Base-by-base conservation (phyloP, 225 moss, liverwort and hornwort species). In the Sphagnum tenellum region DNA sequence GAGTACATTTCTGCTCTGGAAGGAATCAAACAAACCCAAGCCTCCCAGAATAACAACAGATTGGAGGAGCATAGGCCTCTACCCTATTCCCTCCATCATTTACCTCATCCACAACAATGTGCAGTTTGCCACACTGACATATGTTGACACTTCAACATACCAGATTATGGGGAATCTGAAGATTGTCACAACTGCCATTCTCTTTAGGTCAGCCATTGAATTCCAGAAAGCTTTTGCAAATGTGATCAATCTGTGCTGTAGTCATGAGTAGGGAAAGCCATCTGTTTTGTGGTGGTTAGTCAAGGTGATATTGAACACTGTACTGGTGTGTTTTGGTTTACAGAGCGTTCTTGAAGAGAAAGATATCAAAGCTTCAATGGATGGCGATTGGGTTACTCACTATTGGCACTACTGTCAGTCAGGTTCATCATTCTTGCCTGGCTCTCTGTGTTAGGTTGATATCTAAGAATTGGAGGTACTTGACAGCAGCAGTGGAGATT, bases 101-200 rank as follows among this genome's bases (percentile, higher is more conserved):
- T 98, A 98, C 55, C 79, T 98, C 0, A 49, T 93, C 12, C 90
- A 93, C 76, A 90, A 98, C 70, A 98, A 98, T 64, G 71, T 98
- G 55, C 93, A 87, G 63, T 98, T 98, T 69, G 85, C 89, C 12
- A 89, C 96, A 55, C 55, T 98, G 65, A 89, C 81, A 48, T 98
- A 93, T 59, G 74, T 93, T 57, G 96, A 98, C 67, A 90, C 93
- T 5, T 87, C 96, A 63, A 98, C 96, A 6, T 90, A 93, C 70
- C 96, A 98, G 72, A 98, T 98, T 61, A 75, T 98, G 84, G 88
- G 88, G 9, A 98, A 93, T 75, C 66, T 98, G 14, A 98, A 93
- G 77, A 98, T 98, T 55, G 90, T 98, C 9, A 85, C 96, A 47
- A 98, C 93, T 48, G 96, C 85, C 7, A 86, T 98, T 51, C 64